Evolutionary conservation across 2,329 filamentous ascomycete genomes (phyloP).

Genomic region (Xylaria sp.): DNA sequence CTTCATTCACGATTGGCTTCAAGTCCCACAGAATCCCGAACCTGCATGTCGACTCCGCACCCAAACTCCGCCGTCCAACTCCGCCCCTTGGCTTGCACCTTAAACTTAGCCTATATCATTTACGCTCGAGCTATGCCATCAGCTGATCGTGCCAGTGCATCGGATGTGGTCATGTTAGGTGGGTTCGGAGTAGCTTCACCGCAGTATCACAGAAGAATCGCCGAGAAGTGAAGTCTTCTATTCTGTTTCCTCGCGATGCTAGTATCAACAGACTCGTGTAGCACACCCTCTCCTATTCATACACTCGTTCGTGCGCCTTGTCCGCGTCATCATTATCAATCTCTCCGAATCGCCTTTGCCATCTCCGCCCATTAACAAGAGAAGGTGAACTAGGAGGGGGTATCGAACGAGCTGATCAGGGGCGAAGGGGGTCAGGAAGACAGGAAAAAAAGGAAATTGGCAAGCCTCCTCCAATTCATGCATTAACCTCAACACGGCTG

Average conservation of each 20-base stretch:
- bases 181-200: neutral
- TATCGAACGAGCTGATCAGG: neutral
- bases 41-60: slow-evolving; percentile 8
- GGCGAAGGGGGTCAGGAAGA: neutral
- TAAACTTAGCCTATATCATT: neutral
- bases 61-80: slow-evolving; percentile 15
- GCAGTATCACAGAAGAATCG: slow-evolving; percentile 1
- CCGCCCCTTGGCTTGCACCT: slow-evolving; percentile 8
- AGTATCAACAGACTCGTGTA: slow-evolving; percentile 22
- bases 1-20: neutral
- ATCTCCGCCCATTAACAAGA: slow-evolving; percentile 8
- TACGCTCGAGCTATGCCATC: slow-evolving; percentile 1
- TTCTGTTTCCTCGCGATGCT: neutral
- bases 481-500: neutral
- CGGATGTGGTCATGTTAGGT: neutral
- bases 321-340: slow-evolving; percentile 3
- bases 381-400: neutral
- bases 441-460: neutral
- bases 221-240: neutral
- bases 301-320: slow-evolving; percentile 11
- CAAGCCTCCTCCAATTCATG: neutral
- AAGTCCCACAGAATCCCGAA: neutral
- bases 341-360: slow-evolving; percentile 2
- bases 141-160: slow-evolving; percentile 1
- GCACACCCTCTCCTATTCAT: slow-evolving; percentile 7